These are phyloP conservation scores for Russula emetica DNA, from an alignment of 768 basidiomycete species.

Conservation along the genomic window DNA sequence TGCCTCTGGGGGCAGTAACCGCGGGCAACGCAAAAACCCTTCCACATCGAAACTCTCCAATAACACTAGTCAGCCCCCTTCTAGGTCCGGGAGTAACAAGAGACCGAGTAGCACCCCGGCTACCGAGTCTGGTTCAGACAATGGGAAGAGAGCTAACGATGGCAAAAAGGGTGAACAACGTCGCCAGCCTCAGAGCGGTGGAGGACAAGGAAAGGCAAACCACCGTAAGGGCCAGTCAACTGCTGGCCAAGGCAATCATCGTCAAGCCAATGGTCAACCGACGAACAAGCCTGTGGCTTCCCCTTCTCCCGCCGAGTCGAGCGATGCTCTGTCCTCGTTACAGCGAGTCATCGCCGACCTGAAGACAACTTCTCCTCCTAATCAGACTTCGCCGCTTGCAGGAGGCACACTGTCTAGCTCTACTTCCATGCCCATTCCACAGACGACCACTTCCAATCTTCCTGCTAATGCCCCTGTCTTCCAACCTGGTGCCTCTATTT, in stretches of 20 bases:
- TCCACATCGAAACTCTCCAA: conserved; percentile 45
- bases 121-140: conserved; percentile 68
- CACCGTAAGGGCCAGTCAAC: conserved; percentile 34
- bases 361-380: conserved; percentile 74
- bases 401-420: conserved; percentile 37
- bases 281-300: conserved; percentile 35
- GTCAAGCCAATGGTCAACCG: conserved; percentile 41
- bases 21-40: conserved; percentile 55
- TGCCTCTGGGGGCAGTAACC: conserved; percentile 40
- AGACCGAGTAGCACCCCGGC: conserved; percentile 42
- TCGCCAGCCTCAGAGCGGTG: conserved; percentile 37
- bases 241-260: conserved; percentile 59
- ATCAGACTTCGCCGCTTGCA: conserved; percentile 40
- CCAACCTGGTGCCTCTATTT: conserved; percentile 61
- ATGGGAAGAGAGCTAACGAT: conserved; percentile 53
- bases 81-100: conserved; percentile 59
- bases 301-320: conserved; percentile 57
- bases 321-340: conserved; percentile 79
- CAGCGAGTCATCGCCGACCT: conserved; percentile 93
- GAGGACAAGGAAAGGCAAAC: conserved; percentile 35
- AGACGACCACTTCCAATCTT: conserved; percentile 46
- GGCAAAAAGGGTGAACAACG: conserved; percentile 53
- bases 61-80: conserved; percentile 35
- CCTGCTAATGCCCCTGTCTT: conserved; percentile 68
- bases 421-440: conserved; percentile 47